Percentiles rank a stretch among this genome's conserved stretches.
phyloP scores from a whole-genome alignment of 495 filamentous ascomycete genomes.

The Cryomyces minteri region DNA sequence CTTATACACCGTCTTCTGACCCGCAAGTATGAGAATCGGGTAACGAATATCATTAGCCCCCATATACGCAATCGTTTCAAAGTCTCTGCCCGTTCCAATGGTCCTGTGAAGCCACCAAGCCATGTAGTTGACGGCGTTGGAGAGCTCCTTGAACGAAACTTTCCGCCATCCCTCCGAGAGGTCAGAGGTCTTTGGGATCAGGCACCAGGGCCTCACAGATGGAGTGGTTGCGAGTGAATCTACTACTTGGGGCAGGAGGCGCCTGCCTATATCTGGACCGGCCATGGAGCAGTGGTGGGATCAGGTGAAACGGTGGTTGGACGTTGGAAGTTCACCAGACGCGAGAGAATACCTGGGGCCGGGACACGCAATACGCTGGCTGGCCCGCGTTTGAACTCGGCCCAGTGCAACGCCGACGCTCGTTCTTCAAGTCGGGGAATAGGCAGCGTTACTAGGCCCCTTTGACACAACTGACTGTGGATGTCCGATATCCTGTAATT shows the following conservation, averaged over 20 bases:
- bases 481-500: too few species aligned
- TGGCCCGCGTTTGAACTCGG: too few species aligned
- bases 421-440: too few species aligned
- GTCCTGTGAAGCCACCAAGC: not conserved
- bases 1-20: not conserved
- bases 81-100: not conserved
- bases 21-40: not conserved
- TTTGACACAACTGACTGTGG: too few species aligned
- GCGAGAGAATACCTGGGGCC: too few species aligned
- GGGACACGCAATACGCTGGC: too few species aligned
- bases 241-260: not conserved
- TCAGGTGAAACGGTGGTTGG: too few species aligned
- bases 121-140: not conserved
- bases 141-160: not conserved
- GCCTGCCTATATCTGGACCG: too few species aligned
- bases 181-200: not conserved
- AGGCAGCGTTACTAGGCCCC: too few species aligned
- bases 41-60: constrained; percentile 1
- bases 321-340: too few species aligned
- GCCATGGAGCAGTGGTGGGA: too few species aligned
- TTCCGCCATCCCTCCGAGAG: not conserved
- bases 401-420: too few species aligned
- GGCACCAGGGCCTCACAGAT: not conserved
- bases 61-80: not conserved
- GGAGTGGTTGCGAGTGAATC: not conserved